These are phyloP conservation scores for Dictyostelium citrinum DNA, from an alignment of 78 protist species.

Conservation along the genomic window DNA sequence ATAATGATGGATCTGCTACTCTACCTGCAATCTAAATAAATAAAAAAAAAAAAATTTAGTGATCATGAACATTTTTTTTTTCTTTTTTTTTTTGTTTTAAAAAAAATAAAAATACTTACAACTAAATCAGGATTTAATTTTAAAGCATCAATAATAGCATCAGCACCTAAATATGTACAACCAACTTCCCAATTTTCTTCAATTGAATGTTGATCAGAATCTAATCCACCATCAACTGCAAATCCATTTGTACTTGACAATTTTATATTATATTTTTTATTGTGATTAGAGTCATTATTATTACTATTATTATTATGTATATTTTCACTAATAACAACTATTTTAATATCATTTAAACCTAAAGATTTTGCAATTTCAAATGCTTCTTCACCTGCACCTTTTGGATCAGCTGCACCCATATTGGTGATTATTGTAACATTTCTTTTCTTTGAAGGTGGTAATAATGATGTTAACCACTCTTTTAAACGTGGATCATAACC, in stretches of 20 bases:
- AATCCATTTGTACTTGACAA: constrained; percentile 60
- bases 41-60: not conserved
- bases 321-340: constrained; percentile 32
- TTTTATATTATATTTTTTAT: not conserved
- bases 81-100: not conserved
- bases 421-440: constrained; percentile 55
- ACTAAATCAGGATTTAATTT: constrained; percentile 60
- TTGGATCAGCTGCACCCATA: constrained; percentile 79
- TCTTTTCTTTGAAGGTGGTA: constrained; percentile 3
- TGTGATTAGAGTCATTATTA: not conserved
- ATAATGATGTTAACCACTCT: constrained; percentile 49
- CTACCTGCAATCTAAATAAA: constrained; percentile 57
- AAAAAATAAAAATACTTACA: not conserved
- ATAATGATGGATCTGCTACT: constrained; percentile 72
- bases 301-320: not conserved
- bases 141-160: constrained; percentile 60
- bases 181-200: constrained; percentile 75
- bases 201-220: not conserved
- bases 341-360: constrained; percentile 24
- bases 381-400: constrained; percentile 77
- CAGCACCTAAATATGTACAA: constrained; percentile 74
- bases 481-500: constrained; percentile 58
- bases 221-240: constrained; percentile 20
- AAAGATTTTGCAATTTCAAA: constrained; percentile 32
- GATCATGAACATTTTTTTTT: not conserved